phyloP scores from a whole-genome alignment of 495 filamentous ascomycete genomes.

The Tuber borchii region DNA sequence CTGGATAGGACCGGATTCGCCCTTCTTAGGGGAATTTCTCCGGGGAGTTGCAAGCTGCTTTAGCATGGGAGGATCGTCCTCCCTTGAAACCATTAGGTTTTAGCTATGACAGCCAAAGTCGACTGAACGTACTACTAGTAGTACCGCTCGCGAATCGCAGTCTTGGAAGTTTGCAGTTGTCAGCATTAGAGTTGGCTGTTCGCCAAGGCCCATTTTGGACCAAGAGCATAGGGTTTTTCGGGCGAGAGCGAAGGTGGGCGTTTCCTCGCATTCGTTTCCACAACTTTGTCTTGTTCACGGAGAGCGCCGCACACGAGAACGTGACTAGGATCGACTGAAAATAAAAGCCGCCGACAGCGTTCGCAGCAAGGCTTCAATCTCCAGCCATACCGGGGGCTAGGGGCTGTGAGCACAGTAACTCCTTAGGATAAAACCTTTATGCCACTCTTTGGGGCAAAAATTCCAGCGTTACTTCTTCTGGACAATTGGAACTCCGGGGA shows the following conservation, averaged over 20 bases:
- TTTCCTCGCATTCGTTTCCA: background rate
- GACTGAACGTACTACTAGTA: background rate
- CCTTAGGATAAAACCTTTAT: background rate
- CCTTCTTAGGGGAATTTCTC: constrained; percentile 1
- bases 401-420: background rate
- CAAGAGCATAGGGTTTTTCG: background rate
- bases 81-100: background rate
- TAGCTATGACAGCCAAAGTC: background rate
- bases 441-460: background rate
- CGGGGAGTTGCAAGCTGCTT: background rate
- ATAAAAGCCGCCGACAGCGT: background rate
- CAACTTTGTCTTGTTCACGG: background rate
- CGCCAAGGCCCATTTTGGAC: background rate
- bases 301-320: background rate
- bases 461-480: background rate
- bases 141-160: background rate
- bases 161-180: background rate
- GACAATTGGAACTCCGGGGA: background rate
- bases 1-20: background rate
- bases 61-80: background rate
- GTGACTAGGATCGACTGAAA: background rate
- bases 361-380: background rate
- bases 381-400: background rate
- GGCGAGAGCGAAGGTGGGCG: background rate
- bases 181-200: background rate